A percentile compares a stretch with the other conserved stretches of the same genome.
Evolutionary conservation across 495 filamentous ascomycete species (phyloP).

Genomic region (Penicillium argentinense): DNA sequence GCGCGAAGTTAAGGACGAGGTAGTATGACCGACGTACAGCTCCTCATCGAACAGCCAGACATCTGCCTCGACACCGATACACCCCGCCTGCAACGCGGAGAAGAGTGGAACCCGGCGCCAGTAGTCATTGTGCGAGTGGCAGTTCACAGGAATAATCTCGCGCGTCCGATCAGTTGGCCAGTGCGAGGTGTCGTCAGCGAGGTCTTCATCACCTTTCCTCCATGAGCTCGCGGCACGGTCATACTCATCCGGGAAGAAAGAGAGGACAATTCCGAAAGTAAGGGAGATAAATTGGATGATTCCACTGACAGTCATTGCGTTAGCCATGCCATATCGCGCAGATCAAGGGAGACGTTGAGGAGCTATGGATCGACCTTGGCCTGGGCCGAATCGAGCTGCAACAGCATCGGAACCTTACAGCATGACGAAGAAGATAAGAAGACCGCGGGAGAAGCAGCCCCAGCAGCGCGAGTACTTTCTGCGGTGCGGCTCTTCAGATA

Average conservation of each 20-base stretch:
- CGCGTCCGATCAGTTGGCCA: constrained; percentile 78
- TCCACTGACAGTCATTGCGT: constrained; percentile 32
- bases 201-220: constrained; percentile 44
- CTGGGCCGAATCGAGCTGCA: background rate
- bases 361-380: too few relatives aligned
- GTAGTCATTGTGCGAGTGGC: constrained; percentile 87
- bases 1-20: constrained; percentile 42
- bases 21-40: constrained; percentile 59
- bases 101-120: constrained; percentile 73
- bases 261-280: constrained; percentile 48
- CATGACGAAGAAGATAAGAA: constrained; percentile 37
- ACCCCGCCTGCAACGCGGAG: constrained; percentile 65
- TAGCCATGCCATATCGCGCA: background rate
- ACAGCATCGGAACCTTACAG: constrained; percentile 29
- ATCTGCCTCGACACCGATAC: constrained; percentile 76
- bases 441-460: constrained; percentile 18
- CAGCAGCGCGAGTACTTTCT: constrained; percentile 12
- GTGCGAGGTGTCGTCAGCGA: constrained; percentile 47
- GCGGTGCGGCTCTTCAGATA: constrained; percentile 9
- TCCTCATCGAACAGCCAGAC: constrained; percentile 78
- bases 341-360: too few relatives aligned
- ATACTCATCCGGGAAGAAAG: constrained; percentile 58
- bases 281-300: constrained; percentile 51
- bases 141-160: constrained; percentile 66
- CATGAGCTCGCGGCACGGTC: constrained; percentile 47